Conservation (phyloP, 2,329 filamentous ascomycete genomes). For the Penicillium aurantiogriseum region DNA sequence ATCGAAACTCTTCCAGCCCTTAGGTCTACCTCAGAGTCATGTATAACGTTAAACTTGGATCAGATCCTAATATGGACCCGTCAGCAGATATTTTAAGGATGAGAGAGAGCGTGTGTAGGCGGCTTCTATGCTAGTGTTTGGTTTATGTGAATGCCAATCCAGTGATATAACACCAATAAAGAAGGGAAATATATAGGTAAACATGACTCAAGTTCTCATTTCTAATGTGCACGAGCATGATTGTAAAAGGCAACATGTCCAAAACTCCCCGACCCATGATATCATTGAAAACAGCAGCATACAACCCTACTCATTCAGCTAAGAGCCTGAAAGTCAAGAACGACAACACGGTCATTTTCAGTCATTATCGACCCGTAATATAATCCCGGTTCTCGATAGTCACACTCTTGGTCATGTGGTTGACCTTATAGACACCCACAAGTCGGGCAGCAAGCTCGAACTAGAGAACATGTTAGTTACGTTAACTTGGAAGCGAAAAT, state of each 20-base stretch:
- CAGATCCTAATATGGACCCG: too few species aligned
- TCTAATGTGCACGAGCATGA: neutral
- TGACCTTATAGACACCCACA: constrained; percentile 98
- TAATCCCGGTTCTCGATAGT: constrained; percentile 84
- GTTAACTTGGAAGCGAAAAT: neutral
- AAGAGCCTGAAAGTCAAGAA: constrained; percentile 13
- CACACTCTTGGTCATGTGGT: constrained; percentile 95
- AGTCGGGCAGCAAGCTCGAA: constrained; percentile 95
- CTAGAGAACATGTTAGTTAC: constrained; percentile 26
- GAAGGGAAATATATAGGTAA: neutral
- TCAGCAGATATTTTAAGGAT: too few species aligned
- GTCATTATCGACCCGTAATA: constrained; percentile 47
- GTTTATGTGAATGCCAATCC: neutral
- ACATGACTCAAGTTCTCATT: neutral
- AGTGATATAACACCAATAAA: neutral
- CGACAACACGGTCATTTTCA: constrained; percentile 7
- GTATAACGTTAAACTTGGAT: too few species aligned
- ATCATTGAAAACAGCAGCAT: constrained; percentile 23
- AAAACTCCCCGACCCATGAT: constrained; percentile 26
- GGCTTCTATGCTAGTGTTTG: too few species aligned
- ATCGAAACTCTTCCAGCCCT: too few species aligned
- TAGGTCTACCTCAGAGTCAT: too few species aligned
- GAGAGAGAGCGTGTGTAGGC: too few species aligned
- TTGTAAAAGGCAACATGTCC: constrained; percentile 12
- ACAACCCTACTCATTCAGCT: constrained; percentile 19